phyloP scores from a whole-genome alignment of 208 protist genomes.

The Trypanosoma congolense region DNA sequence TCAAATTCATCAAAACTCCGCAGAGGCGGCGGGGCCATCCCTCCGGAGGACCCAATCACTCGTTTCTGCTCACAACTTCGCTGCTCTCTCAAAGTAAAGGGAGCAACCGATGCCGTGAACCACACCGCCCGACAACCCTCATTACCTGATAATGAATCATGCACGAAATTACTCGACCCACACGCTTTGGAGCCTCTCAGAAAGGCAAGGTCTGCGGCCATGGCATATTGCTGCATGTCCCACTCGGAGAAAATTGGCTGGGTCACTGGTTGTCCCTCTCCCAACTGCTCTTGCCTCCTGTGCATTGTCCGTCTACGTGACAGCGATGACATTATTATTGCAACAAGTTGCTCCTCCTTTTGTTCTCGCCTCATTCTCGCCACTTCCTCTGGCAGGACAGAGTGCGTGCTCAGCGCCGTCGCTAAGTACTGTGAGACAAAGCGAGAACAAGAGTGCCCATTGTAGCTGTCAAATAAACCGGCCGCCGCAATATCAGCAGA shows the following conservation, averaged over 20 bases:
- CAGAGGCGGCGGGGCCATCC: constrained; percentile 33
- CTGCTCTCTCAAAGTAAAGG: constrained; percentile 33
- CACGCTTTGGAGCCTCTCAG: constrained; percentile 31
- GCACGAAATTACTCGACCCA: constrained; percentile 4
- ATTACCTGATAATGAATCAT: constrained; percentile 6
- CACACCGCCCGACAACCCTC: constrained; percentile 65
- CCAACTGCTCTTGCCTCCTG: neutral
- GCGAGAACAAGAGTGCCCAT: constrained; percentile 32
- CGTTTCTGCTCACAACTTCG: constrained; percentile 8
- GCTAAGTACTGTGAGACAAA: constrained; percentile 54
- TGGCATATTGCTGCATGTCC: constrained; percentile 81
- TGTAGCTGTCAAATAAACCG: constrained; percentile 74
- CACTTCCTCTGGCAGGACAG: constrained; percentile 38
- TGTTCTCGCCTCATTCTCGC: constrained; percentile 40
- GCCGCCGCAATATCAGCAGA: constrained; percentile 59
- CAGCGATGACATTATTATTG: constrained; percentile 43
- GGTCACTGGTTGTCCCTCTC: neutral
- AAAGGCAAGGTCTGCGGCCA: constrained; percentile 57
- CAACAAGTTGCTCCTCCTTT: constrained; percentile 45
- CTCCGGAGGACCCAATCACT: neutral
- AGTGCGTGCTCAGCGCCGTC: constrained; percentile 56
- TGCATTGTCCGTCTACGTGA: constrained; percentile 24
- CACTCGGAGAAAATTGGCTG: constrained; percentile 52
- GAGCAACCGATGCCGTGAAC: constrained; percentile 62
- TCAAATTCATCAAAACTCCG: constrained; percentile 5